Evolutionary conservation across 345 rosid species (phyloP).

Genomic region (Salix purpurea): DNA sequence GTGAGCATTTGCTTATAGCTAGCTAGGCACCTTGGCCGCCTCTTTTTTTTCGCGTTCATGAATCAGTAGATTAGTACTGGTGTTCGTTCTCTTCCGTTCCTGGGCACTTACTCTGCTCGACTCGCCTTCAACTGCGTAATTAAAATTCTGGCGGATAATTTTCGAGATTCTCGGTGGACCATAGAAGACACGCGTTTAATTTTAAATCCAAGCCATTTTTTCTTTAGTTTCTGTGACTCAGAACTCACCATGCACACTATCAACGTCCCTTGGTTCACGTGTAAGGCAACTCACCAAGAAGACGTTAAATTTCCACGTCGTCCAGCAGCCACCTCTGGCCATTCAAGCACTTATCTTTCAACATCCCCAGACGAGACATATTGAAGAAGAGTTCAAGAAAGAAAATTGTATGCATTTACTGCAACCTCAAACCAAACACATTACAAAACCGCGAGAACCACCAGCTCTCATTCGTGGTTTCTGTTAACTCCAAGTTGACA

Average conservation of each 20-base stretch:
- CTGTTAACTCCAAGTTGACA: conserved; percentile 37
- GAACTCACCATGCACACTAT: not conserved
- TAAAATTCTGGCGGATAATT: no score
- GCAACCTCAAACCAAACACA: not conserved
- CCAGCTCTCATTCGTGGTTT: conserved; percentile 25
- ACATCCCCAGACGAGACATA: conserved; percentile 14
- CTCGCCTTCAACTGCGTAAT: no score
- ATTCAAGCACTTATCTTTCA: conserved; percentile 22
- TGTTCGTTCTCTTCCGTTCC: no score
- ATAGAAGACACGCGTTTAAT: no score
- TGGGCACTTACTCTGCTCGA: no score
- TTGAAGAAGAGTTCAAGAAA: conserved; percentile 12
- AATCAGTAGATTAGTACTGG: no score
- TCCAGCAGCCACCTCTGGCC: conserved; percentile 24
- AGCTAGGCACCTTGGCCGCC: no score
- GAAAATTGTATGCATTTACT: conserved; percentile 12
- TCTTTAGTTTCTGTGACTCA: not conserved
- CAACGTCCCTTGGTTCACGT: conserved; percentile 5
- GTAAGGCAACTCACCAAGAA: conserved; percentile 14
- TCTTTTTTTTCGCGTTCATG: no score
- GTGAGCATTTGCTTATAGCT: no score
- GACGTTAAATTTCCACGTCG: conserved; percentile 42
- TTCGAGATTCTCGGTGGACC: no score
- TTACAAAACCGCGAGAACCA: conserved; percentile 22
- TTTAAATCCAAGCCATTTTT: no score